These are phyloP conservation scores for Candida dubliniensis DNA, from an alignment of 1,139 yeast genomes.

Conservation along the genomic window DNA sequence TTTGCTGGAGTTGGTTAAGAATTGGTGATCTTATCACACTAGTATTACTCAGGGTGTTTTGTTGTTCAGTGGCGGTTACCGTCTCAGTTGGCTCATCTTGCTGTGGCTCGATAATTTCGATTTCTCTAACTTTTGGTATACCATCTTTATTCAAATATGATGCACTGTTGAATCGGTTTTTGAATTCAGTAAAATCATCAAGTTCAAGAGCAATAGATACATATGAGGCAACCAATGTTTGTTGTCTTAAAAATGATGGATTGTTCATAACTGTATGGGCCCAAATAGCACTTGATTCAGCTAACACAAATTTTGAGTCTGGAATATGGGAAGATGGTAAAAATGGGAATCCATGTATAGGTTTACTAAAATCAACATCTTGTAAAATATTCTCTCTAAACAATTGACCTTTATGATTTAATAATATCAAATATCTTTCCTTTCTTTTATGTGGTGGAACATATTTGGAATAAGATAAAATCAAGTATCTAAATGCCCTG, in stretches of 20 bases:
- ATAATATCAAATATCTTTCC: conserved; percentile 39
- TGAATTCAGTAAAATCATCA: conserved; percentile 50
- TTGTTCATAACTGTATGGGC: conserved; percentile 46
- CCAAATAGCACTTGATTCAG: conserved; percentile 82
- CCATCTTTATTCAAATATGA: conserved; percentile 44
- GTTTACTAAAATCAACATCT: conserved; percentile 23
- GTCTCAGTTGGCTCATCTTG: conserved; percentile 14
- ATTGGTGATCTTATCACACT: conserved; percentile 30
- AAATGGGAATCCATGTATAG: conserved; percentile 55
- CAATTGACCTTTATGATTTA: conserved; percentile 46
- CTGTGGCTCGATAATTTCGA: conserved; percentile 10
- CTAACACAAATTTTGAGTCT: conserved; percentile 47
- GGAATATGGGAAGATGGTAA: conserved; percentile 55
- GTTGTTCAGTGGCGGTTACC: conserved; percentile 11
- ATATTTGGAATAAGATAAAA: conserved; percentile 56
- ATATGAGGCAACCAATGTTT: conserved; percentile 48
- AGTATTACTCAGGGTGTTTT: background rate
- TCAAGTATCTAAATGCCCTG: conserved; percentile 52
- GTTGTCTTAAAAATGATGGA: conserved; percentile 42
- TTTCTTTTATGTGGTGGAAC: conserved; percentile 6
- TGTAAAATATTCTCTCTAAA: conserved; percentile 48
- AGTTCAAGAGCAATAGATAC: conserved; percentile 56
- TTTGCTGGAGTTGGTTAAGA: conserved; percentile 15
- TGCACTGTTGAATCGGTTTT: conserved; percentile 46
- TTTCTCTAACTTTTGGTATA: conserved; percentile 18